Conservation (phyloP, 345 rosid species). For the Rhodomyrtus tomentosa region DNA sequence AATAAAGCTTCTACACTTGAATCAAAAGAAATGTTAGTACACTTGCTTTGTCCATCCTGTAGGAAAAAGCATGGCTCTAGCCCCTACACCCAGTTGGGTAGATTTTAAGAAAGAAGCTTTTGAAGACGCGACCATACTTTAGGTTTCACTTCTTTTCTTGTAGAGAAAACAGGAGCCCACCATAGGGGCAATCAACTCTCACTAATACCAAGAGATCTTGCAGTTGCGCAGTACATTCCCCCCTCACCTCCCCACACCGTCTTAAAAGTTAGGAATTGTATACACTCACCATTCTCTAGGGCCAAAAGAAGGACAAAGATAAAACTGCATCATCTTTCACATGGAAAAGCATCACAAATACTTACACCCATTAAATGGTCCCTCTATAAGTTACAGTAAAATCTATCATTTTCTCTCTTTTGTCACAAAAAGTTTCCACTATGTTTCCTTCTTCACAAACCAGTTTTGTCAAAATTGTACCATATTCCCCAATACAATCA, state of each 20-base stretch:
- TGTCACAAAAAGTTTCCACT: not conserved
- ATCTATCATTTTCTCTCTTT: not conserved
- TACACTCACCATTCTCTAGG: not conserved
- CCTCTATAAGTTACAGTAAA: not conserved
- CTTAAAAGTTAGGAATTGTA: not conserved
- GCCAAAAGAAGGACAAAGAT: not conserved
- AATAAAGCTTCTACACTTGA: not conserved
- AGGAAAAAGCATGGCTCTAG: not conserved
- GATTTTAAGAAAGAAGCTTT: not conserved
- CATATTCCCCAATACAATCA: not conserved
- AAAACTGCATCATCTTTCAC: not conserved
- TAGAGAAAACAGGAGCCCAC: no score
- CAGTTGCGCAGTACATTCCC: no score
- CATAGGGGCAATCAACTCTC: no score
- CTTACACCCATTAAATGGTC: not conserved
- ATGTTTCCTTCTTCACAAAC: not conserved
- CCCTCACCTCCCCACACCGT: no score
- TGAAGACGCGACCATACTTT: not conserved
- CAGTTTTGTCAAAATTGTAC: not conserved
- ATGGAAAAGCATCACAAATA: not conserved
- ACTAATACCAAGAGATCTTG: no score
- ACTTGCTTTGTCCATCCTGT: not conserved
- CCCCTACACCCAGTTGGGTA: not conserved
- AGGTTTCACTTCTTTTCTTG: not conserved
- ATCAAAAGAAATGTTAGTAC: not conserved